phyloP scores from a whole-genome alignment of 2,329 filamentous ascomycete genomes.

The Fusarium torreyae region DNA sequence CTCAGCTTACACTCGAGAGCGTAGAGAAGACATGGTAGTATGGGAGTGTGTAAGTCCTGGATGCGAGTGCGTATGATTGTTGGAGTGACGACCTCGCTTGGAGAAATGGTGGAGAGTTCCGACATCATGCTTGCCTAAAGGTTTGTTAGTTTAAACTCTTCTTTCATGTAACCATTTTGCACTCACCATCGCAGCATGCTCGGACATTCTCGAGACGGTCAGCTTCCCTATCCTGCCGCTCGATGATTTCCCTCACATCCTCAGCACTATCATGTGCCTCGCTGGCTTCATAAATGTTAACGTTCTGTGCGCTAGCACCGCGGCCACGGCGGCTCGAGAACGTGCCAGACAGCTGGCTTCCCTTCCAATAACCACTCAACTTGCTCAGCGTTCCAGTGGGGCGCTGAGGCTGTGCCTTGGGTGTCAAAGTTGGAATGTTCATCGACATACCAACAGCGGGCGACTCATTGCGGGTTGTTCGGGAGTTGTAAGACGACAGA shows the following conservation, averaged over 20 bases:
- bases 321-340: constrained; percentile 70
- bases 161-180: neutral
- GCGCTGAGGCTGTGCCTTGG: constrained; percentile 59
- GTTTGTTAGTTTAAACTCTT: constrained; percentile 31
- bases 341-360: constrained; percentile 63
- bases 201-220: constrained; percentile 94
- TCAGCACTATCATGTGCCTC: constrained; percentile 84
- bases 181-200: constrained; percentile 95
- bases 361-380: constrained; percentile 73
- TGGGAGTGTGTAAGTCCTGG: constrained; percentile 55
- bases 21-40: constrained; percentile 56
- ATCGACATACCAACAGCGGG: constrained; percentile 67
- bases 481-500: constrained; percentile 85
- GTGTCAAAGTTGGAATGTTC: constrained; percentile 70
- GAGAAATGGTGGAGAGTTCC: constrained; percentile 67
- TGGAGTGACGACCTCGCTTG: constrained; percentile 61
- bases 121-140: constrained; percentile 80
- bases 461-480: constrained; percentile 76
- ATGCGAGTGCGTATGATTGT: constrained; percentile 55
- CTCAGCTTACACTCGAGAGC: constrained; percentile 54
- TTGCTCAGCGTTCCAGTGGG: constrained; percentile 67
- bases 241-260: constrained; percentile 84
- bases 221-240: constrained; percentile 81
- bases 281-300: constrained; percentile 72
- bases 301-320: constrained; percentile 60